A percentile compares a stretch with the other conserved stretches of the same genome.
phyloP scores from a whole-genome alignment of 495 filamentous ascomycete genomes.

The Podospora anserina region DNA sequence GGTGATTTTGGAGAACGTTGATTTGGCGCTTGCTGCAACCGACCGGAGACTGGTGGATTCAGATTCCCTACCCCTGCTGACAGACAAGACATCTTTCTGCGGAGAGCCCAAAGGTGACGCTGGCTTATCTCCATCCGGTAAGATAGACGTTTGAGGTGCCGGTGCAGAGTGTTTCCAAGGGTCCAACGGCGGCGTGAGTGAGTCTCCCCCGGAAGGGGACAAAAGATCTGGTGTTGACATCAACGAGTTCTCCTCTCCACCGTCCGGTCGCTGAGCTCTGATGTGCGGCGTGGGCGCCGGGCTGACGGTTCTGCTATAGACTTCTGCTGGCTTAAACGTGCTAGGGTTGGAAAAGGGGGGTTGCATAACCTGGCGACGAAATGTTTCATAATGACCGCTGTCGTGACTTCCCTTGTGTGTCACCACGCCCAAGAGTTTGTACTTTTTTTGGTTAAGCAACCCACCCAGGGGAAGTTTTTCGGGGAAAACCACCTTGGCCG shows the following conservation, averaged over 20 bases:
- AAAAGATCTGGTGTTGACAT: constrained; percentile 21
- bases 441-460: constrained; percentile 70
- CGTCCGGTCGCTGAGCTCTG: constrained; percentile 11
- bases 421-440: constrained; percentile 82
- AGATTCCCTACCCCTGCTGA: constrained; percentile 24
- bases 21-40: constrained; percentile 42
- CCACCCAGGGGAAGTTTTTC: constrained; percentile 79
- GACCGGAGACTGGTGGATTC: constrained; percentile 44
- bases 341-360: constrained; percentile 79
- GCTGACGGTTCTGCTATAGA: constrained; percentile 56
- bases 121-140: too few relatives aligned
- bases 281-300: constrained; percentile 45
- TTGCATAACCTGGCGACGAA: constrained; percentile 73
- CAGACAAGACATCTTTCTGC: background rate
- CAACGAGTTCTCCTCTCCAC: constrained; percentile 22
- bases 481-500: constrained; percentile 87
- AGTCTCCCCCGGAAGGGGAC: background rate
- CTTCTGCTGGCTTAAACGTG: constrained; percentile 65
- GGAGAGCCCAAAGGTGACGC: background rate
- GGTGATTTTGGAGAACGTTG: constrained; percentile 41
- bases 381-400: constrained; percentile 96
- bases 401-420: constrained; percentile 95
- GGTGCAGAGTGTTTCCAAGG: background rate
- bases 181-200: background rate
- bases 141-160: too few relatives aligned